Evolutionary conservation across 257 asterid genomes (phyloP).

Genomic region (Fraxinus pennsylvanica): DNA sequence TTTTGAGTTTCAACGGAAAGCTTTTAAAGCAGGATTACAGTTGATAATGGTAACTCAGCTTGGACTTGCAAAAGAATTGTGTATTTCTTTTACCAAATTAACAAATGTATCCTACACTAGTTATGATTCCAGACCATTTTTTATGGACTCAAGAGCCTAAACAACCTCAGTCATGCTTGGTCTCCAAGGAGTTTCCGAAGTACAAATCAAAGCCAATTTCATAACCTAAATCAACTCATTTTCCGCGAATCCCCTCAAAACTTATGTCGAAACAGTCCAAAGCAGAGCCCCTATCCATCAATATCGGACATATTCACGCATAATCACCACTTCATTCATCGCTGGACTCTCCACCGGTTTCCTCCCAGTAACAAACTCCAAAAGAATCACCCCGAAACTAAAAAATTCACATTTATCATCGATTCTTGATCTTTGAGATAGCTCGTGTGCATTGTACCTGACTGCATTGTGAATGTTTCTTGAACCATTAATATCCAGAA

Average conservation of each 20-base stretch:
- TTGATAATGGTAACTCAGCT: not conserved
- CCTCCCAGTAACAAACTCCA: constrained; percentile 83
- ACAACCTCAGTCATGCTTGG: constrained; percentile 97
- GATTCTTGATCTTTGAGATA: constrained; percentile 58
- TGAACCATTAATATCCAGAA: constrained; percentile 47
- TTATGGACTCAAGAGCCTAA: constrained; percentile 78
- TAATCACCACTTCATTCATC: constrained; percentile 62
- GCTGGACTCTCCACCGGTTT: constrained; percentile 72
- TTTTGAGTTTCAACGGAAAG: no score
- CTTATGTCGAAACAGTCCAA: constrained; percentile 71
- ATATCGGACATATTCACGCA: constrained; percentile 66
- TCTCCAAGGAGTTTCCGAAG: constrained; percentile 59
- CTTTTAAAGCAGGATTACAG: not conserved
- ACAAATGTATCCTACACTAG: no score
- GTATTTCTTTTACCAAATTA: no score
- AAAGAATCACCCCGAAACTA: constrained; percentile 74
- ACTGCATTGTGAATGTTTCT: constrained; percentile 72
- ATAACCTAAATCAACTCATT: constrained; percentile 80
- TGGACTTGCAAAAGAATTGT: not conserved
- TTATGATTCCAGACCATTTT: constrained; percentile 43
- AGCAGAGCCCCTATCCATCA: constrained; percentile 63
- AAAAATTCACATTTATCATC: constrained; percentile 57
- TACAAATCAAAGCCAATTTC: constrained; percentile 83
- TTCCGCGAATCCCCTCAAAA: constrained; percentile 61
- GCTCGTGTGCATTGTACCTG: constrained; percentile 86